Conservation (phyloP, 2,329 filamentous ascomycete genomes). For the Diaporthe amygdali region DNA sequence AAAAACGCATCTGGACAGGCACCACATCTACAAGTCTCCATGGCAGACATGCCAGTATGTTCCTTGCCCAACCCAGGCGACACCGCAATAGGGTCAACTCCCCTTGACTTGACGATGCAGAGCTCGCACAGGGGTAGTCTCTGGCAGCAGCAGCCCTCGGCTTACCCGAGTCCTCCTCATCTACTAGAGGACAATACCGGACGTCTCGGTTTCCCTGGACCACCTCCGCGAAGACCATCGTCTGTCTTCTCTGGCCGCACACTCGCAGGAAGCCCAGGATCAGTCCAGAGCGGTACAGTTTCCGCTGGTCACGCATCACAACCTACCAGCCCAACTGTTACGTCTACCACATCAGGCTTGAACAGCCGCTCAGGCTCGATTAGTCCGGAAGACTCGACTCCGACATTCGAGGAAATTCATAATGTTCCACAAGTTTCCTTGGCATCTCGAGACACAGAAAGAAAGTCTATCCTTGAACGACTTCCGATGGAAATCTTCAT, state of each 20-base stretch:
- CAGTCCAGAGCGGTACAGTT: not conserved
- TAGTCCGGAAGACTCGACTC: not conserved
- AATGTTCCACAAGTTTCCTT: not conserved
- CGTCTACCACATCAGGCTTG: not conserved
- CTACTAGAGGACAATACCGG: not conserved
- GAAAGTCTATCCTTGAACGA: slow-evolving; percentile 11
- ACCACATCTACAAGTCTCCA: not conserved
- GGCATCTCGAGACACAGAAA: not conserved
- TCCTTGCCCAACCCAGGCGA: not conserved
- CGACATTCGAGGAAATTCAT: slow-evolving; percentile 20
- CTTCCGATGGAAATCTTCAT: slow-evolving; percentile 22
- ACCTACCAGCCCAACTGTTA: not conserved
- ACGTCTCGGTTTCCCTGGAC: not conserved
- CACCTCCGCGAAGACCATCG: slow-evolving; percentile 5
- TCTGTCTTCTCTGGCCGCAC: not conserved
- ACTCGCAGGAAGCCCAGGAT: slow-evolving; percentile 10
- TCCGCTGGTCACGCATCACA: not conserved
- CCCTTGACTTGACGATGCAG: not conserved
- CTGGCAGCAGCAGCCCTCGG: not conserved
- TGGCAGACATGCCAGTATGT: not conserved
- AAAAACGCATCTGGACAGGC: not conserved
- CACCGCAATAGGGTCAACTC: too few species aligned
- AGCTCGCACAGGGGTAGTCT: not conserved
- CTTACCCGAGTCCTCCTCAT: slow-evolving; percentile 5
- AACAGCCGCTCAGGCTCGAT: not conserved